A percentile compares a stretch with the other conserved stretches of the same genome.
Evolutionary conservation across 148 eudicot species (phyloP).

Genomic region (Camellia granthamiana): DNA sequence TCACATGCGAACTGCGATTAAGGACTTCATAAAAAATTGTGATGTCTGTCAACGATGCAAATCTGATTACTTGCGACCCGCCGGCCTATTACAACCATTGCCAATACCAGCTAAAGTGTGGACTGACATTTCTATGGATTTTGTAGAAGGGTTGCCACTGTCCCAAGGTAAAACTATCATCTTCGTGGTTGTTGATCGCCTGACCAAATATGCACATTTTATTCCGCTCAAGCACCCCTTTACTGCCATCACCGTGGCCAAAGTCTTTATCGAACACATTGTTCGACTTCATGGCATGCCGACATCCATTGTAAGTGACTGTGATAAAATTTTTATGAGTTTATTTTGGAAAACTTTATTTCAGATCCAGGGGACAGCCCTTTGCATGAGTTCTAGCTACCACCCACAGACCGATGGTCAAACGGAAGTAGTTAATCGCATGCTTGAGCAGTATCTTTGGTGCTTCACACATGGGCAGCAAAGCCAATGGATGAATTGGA

Average conservation of each 20-base stretch:
- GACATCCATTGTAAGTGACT: not conserved
- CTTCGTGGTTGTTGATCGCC: not conserved
- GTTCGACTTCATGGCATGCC: not conserved
- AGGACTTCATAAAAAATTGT: not conserved
- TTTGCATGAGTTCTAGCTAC: not conserved
- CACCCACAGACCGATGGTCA: not conserved
- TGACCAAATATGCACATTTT: not conserved
- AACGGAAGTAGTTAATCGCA: not conserved
- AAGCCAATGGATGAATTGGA: not conserved
- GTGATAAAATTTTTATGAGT: not conserved
- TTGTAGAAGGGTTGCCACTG: not conserved
- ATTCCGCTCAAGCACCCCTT: not conserved
- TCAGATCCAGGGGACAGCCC: not conserved
- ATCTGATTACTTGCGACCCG: not conserved
- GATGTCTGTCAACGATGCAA: not conserved
- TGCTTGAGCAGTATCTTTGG: not conserved
- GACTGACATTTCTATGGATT: not conserved
- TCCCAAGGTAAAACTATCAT: not conserved
- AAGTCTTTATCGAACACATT: not conserved
- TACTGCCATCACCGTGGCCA: not conserved
- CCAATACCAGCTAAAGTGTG: not conserved
- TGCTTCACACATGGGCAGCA: not conserved
- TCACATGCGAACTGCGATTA: not conserved
- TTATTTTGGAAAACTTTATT: not conserved
- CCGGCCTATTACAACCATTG: not conserved